phyloP scores from a whole-genome alignment of 2,329 filamentous ascomycete species.

The Alternaria gaisen region DNA sequence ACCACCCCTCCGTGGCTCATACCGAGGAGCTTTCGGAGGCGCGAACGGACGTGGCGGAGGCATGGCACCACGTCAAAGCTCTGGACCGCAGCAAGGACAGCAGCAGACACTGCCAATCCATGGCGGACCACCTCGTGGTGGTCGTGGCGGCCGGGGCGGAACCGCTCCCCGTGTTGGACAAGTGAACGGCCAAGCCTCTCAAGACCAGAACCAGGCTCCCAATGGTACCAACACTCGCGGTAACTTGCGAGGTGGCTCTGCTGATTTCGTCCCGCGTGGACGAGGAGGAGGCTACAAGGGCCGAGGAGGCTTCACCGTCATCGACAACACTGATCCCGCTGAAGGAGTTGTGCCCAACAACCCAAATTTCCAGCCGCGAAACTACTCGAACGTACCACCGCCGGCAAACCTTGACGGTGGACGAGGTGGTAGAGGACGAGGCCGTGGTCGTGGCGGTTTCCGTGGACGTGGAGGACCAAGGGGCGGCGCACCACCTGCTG shows the following conservation, averaged over 20 bases:
- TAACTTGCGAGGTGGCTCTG: constrained; percentile 31
- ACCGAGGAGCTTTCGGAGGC: constrained; percentile 64
- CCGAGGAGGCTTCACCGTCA: constrained; percentile 55
- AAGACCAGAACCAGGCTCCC: constrained; percentile 35
- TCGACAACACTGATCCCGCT: constrained; percentile 61
- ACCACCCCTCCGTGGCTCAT: constrained; percentile 66
- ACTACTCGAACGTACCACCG: constrained; percentile 50
- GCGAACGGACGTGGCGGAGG: constrained; percentile 54
- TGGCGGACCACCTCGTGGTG: constrained; percentile 49
- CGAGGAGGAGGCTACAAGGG: constrained; percentile 49
- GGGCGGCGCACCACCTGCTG: constrained; percentile 35
- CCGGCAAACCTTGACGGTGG: constrained; percentile 45
- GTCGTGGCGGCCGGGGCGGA: constrained; percentile 52
- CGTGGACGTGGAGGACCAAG: constrained; percentile 43
- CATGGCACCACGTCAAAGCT: constrained; percentile 45
- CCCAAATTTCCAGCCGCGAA: constrained; percentile 64
- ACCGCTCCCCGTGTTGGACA: constrained; percentile 47
- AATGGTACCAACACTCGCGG: constrained; percentile 43
- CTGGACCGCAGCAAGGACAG: constrained; percentile 33
- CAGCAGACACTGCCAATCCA: constrained; percentile 52
- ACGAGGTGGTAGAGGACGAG: constrained; percentile 43
- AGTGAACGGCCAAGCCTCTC: constrained; percentile 34
- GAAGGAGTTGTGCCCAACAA: constrained; percentile 65
- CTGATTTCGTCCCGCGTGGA: constrained; percentile 52
- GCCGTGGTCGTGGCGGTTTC: constrained; percentile 42